A percentile compares a stretch with the other conserved stretches of the same genome.
phyloP scores from a whole-genome alignment of 164 flowering plant species.

The Nymphaea colorata region DNA sequence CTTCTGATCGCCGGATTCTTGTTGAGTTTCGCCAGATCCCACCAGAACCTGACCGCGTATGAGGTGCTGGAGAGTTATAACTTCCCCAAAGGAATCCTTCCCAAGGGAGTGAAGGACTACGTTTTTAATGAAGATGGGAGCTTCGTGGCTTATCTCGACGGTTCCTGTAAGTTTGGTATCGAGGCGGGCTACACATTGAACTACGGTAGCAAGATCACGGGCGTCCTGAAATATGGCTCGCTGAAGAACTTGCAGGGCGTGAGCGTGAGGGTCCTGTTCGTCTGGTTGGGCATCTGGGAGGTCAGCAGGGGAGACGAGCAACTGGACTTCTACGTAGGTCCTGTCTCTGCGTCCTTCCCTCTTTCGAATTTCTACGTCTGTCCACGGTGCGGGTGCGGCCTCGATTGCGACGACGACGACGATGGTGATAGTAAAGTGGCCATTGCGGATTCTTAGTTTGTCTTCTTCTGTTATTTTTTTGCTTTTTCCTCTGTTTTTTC shows the following conservation, averaged over 20 bases:
- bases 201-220: slow-evolving; percentile 15
- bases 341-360: slow-evolving; percentile 16
- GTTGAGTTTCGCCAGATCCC: slow-evolving; percentile 5
- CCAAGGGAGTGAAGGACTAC: slow-evolving; percentile 17
- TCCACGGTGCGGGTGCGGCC: slow-evolving; percentile 12
- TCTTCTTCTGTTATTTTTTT: neutral
- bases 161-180: slow-evolving; percentile 14
- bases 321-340: slow-evolving; percentile 18
- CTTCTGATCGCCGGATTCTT: neutral
- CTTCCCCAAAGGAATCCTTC: slow-evolving; percentile 24
- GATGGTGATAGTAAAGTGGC: neutral
- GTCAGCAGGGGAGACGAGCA: slow-evolving; percentile 7
- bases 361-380: slow-evolving; percentile 17
- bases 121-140: slow-evolving; percentile 15
- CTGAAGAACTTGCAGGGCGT: slow-evolving; percentile 22
- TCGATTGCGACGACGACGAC: slow-evolving; percentile 1
- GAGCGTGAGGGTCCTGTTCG: slow-evolving; percentile 16
- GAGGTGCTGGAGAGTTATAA: slow-evolving; percentile 21
- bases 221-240: slow-evolving; percentile 13
- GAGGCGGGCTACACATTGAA: slow-evolving; percentile 17
- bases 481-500: no score
- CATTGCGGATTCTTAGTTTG: neutral
- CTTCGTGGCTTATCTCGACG: slow-evolving; percentile 13
- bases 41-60: slow-evolving; percentile 10
- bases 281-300: slow-evolving; percentile 18